Evolutionary conservation across 345 rosid species (phyloP).

Genomic region (Hypericum androsaemum): DNA sequence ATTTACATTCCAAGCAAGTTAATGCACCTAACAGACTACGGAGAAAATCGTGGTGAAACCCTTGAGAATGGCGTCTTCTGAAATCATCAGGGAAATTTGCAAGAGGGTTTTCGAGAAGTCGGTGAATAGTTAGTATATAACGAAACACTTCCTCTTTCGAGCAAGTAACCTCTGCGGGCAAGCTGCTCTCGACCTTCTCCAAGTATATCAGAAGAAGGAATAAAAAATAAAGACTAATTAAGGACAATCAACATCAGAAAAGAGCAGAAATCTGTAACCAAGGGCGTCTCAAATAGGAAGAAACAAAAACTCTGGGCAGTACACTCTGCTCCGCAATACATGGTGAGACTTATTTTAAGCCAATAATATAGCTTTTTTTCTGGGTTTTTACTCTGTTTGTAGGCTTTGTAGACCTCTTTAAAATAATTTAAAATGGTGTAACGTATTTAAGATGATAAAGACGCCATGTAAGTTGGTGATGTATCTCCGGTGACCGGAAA

Average conservation of each 20-base stretch:
- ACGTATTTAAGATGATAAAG: no score
- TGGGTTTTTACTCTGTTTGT: no score
- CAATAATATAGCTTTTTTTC: no score
- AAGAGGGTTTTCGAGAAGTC: slow-evolving; percentile 74
- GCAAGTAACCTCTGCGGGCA: slow-evolving; percentile 36
- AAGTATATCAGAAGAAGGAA: slow-evolving; percentile 48
- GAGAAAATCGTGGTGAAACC: slow-evolving; percentile 67
- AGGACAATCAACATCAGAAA: slow-evolving; percentile 5
- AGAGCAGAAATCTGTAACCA: slow-evolving; percentile 1
- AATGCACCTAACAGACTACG: slow-evolving; percentile 46
- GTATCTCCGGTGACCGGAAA: no score
- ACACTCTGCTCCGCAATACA: slow-evolving; percentile 59
- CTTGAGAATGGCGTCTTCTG: slow-evolving; percentile 47
- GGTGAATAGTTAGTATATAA: slow-evolving; percentile 52
- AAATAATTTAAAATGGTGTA: no score
- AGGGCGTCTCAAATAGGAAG: slow-evolving; percentile 8
- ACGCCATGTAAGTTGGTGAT: no score
- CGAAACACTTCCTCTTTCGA: slow-evolving; percentile 76
- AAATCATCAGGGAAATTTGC: slow-evolving; percentile 69
- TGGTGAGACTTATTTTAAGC: no score
- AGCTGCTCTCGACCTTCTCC: slow-evolving; percentile 55
- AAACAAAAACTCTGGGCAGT: slow-evolving; percentile 55
- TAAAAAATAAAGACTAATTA: slow-evolving; percentile 13
- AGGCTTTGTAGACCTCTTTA: no score
- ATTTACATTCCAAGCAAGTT: slow-evolving; percentile 2